Evolutionary conservation across 352 stramenopile species (phyloP).

Genomic region (Globisporangium yorkense): DNA sequence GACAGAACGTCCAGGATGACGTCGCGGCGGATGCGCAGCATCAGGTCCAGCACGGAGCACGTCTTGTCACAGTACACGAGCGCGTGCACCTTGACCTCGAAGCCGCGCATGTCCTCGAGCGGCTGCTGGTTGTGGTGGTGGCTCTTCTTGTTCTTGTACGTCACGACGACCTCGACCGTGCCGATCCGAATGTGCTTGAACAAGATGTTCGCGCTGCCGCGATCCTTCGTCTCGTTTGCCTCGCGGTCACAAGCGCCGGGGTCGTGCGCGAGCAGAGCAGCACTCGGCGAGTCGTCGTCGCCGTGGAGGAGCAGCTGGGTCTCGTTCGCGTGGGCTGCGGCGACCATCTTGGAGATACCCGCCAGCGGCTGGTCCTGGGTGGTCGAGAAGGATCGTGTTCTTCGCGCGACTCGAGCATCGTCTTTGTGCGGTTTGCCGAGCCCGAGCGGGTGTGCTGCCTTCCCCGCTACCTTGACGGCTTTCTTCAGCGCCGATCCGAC

Average conservation of each 20-base stretch:
- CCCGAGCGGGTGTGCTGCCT: conserved; percentile 47
- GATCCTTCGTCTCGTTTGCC: conserved; percentile 32
- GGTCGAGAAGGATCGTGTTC: conserved; percentile 8
- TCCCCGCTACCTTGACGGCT: conserved; percentile 53
- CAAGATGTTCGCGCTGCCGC: conserved; percentile 46
- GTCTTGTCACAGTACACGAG: conserved; percentile 87
- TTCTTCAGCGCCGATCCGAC: conserved; percentile 50
- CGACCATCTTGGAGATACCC: conserved; percentile 16
- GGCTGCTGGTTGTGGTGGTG: conserved; percentile 24
- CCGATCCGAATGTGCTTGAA: conserved; percentile 82
- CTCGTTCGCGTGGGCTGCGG: conserved; percentile 23
- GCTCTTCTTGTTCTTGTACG: conserved; percentile 77
- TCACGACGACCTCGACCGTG: conserved; percentile 68
- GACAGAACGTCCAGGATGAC: conserved; percentile 80
- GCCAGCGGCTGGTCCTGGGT: conserved; percentile 37
- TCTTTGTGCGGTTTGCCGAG: conserved; percentile 25
- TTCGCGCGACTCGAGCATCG: conserved; percentile 2
- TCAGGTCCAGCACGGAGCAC: conserved; percentile 64
- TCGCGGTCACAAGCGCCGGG: conserved; percentile 10
- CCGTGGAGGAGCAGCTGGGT: conserved; percentile 15
- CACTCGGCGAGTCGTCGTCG: background rate
- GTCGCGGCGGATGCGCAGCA: conserved; percentile 70
- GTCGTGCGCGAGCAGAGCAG: background rate
- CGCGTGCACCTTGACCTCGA: conserved; percentile 80
- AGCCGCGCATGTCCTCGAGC: conserved; percentile 83